phyloP scores from a whole-genome alignment of 2,329 filamentous ascomycete genomes.

The Albifimbria verrucaria region DNA sequence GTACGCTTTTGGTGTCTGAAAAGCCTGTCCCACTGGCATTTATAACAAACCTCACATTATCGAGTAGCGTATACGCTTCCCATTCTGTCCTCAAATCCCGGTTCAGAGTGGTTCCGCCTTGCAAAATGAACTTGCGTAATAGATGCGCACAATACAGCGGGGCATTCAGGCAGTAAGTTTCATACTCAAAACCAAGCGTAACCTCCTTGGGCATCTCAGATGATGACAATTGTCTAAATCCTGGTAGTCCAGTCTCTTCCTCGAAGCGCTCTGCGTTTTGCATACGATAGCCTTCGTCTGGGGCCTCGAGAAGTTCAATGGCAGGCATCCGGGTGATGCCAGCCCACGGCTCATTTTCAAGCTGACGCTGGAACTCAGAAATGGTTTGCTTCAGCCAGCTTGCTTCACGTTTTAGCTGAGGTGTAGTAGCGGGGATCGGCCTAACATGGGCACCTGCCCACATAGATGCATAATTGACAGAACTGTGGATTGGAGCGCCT shows the following conservation, averaged over 20 bases:
- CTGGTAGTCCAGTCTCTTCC: conserved; percentile 22
- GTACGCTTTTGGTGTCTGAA: conserved; percentile 27
- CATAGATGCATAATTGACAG: conserved; percentile 49
- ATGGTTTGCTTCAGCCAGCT: conserved; percentile 26
- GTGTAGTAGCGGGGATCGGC: conserved; percentile 38
- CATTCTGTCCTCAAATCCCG: conserved; percentile 25
- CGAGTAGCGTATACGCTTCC: conserved; percentile 24
- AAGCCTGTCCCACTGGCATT: conserved; percentile 33
- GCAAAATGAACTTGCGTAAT: conserved; percentile 26
- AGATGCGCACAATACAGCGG: conserved; percentile 47
- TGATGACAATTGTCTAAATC: conserved; percentile 22
- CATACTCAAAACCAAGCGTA: conserved; percentile 46
- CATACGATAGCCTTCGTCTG: conserved; percentile 32
- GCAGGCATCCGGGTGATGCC: conserved; percentile 48
- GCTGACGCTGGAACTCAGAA: conserved; percentile 19
- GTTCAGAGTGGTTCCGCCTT: conserved; percentile 24
- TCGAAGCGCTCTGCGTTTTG: conserved; percentile 23
- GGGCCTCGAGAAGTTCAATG: conserved; percentile 50
- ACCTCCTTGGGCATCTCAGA: conserved; percentile 40
- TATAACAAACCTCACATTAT: conserved; percentile 20
- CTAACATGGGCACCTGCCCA: conserved; percentile 57
- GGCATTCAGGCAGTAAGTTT: conserved; percentile 53
- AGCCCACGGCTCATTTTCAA: conserved; percentile 22
- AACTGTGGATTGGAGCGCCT: conserved; percentile 23
- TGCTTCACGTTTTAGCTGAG: conserved; percentile 28